These are phyloP conservation scores for Aspergillus fumigatiaffinis DNA, from an alignment of 2,329 filamentous ascomycete species.

Conservation along the genomic window DNA sequence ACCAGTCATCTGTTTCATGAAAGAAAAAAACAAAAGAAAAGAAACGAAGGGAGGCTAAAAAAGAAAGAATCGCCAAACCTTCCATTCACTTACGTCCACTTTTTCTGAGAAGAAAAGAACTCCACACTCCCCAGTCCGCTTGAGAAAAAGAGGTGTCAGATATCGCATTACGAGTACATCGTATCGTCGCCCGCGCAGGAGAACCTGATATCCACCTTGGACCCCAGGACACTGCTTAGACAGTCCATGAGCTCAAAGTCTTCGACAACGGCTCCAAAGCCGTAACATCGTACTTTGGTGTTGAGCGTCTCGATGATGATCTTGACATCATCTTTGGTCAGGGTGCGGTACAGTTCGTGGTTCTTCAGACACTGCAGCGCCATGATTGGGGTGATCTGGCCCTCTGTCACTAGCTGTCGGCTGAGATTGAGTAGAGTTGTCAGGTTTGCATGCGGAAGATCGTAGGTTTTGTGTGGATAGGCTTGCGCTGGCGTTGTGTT, in stretches of 20 bases:
- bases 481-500: constrained; percentile 50
- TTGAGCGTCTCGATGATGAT: constrained; percentile 69
- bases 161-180: constrained; percentile 26
- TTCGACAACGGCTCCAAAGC: constrained; percentile 68
- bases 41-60: background rate
- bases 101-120: background rate
- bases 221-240: constrained; percentile 63
- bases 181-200: constrained; percentile 26
- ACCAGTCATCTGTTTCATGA: background rate
- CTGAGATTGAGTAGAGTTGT: constrained; percentile 80
- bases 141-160: background rate
- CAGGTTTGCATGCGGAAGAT: constrained; percentile 71
- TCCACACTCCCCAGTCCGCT: background rate
- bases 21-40: background rate
- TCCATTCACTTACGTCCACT: background rate
- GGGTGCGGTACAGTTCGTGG: constrained; percentile 64
- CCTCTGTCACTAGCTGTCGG: constrained; percentile 74
- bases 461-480: constrained; percentile 71
- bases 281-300: constrained; percentile 85
- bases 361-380: constrained; percentile 79
- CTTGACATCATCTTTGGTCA: constrained; percentile 66
- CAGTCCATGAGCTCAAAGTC: constrained; percentile 68
- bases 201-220: constrained; percentile 29
- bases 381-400: constrained; percentile 87
- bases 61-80: background rate